Percentiles rank a stretch among this genome's conserved stretches.
Evolutionary conservation across 139 green algal species (phyloP).

Genomic region (Chlorella sp.): DNA sequence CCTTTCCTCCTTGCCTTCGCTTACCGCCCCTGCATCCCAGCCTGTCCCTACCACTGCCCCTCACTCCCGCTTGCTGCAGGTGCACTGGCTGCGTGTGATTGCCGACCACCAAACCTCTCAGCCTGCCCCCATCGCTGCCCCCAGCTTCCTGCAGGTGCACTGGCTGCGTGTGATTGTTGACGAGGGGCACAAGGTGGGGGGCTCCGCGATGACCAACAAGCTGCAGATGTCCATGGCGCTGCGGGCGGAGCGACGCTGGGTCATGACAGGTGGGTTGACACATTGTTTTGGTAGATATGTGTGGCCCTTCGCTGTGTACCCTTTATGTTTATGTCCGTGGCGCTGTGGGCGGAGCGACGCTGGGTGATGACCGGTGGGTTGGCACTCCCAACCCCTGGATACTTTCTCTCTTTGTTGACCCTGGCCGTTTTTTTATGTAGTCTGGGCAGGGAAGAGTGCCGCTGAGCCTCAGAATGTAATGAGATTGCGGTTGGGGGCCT

Average conservation of each 20-base stretch:
- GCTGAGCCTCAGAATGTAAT: too few species aligned
- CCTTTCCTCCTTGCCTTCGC: background rate
- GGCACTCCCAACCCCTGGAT: too few species aligned
- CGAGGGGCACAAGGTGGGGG: conserved; percentile 92
- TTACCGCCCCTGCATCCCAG: too few species aligned
- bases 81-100: too few species aligned
- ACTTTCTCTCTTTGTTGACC: background rate
- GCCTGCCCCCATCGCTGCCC: background rate
- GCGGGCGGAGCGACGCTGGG: conserved; percentile 84
- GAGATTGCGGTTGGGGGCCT: too few species aligned
- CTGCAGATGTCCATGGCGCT: conserved; percentile 81
- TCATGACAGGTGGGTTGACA: conserved; percentile 86
- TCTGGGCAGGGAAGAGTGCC: background rate
- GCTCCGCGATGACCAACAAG: conserved; percentile 84
- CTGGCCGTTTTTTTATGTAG: too few species aligned
- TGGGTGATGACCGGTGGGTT: conserved; percentile 92
- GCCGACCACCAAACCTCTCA: too few species aligned
- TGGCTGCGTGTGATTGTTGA: conserved; percentile 94
- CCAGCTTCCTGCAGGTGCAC: conserved; percentile 78
- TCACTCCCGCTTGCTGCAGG: too few species aligned
- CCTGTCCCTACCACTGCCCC: background rate
- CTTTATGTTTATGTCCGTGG: too few species aligned
- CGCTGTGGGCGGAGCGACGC: conserved; percentile 67
- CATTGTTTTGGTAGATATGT: background rate
- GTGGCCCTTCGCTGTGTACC: too few species aligned